Conservation (phyloP, 257 asterid genomes). For the Jacaranda mimosifolia region DNA sequence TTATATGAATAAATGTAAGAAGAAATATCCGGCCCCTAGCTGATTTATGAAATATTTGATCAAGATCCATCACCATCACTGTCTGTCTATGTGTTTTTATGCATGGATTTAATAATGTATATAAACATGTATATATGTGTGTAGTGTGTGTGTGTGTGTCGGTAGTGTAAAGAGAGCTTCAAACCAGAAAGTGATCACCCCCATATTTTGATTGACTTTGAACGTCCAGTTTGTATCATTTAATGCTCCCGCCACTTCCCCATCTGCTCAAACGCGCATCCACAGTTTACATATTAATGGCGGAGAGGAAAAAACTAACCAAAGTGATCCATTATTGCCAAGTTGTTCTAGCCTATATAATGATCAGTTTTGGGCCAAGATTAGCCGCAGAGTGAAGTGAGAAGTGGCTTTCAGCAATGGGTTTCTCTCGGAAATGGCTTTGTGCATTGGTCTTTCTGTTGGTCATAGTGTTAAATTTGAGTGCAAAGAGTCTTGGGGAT, state of each 20-base stretch:
- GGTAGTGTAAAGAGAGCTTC: conserved; percentile 37
- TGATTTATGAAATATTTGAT: no score
- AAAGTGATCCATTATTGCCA: conserved; percentile 21
- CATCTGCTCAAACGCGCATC: conserved; percentile 53
- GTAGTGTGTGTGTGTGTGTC: conserved; percentile 24
- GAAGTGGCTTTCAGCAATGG: conserved; percentile 22
- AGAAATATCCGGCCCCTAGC: no score
- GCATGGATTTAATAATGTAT: background rate
- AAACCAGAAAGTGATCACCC: conserved; percentile 15
- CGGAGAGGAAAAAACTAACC: background rate
- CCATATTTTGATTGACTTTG: conserved; percentile 40
- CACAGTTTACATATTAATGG: conserved; percentile 39
- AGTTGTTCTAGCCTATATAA: conserved; percentile 39
- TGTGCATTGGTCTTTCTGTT: conserved; percentile 36
- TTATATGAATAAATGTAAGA: no score
- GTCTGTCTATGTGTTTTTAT: background rate
- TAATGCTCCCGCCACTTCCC: conserved; percentile 36
- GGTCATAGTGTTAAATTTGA: conserved; percentile 42
- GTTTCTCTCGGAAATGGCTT: conserved; percentile 43
- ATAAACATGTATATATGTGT: background rate
- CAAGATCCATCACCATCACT: no score
- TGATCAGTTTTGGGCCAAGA: background rate
- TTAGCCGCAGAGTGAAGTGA: conserved; percentile 41
- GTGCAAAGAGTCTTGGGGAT: conserved; percentile 42
- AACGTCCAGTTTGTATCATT: background rate